phyloP scores from a whole-genome alignment of 1,139 yeast genomes.

The Blastobotrys serpentis region DNA sequence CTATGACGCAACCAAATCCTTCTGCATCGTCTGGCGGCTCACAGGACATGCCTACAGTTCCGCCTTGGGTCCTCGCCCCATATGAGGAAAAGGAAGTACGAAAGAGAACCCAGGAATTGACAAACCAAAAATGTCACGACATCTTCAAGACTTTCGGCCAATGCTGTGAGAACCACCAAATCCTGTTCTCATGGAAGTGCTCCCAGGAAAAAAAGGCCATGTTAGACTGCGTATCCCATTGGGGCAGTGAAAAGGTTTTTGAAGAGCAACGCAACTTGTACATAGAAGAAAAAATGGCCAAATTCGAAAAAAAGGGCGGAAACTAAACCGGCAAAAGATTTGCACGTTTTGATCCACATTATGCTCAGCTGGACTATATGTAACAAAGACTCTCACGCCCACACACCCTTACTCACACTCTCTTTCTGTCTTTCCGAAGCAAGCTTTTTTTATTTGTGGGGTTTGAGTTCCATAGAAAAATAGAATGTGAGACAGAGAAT shows the following conservation, averaged over 20 bases:
- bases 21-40: background rate
- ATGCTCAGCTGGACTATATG: background rate
- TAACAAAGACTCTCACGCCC: background rate
- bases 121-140: slow-evolving; percentile 71
- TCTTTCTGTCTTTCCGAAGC: no score
- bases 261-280: slow-evolving; percentile 65
- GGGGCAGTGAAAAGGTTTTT: slow-evolving; percentile 58
- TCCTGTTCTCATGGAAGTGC: slow-evolving; percentile 58
- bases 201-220: slow-evolving; percentile 59
- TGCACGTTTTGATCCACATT: background rate
- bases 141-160: slow-evolving; percentile 46
- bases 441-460: background rate
- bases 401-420: no score
- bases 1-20: background rate
- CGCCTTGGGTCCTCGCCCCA: slow-evolving; percentile 84
- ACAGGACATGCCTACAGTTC: slow-evolving; percentile 39
- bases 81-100: slow-evolving; percentile 80
- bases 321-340: background rate
- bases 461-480: background rate
- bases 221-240: slow-evolving; percentile 67
- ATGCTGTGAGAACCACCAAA: slow-evolving; percentile 55
- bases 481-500: background rate
- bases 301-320: slow-evolving; percentile 16
- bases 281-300: slow-evolving; percentile 29
- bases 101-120: slow-evolving; percentile 70